phyloP scores from a whole-genome alignment of 192 early-diverging fungal genomes.

The Coemansia sp. region DNA sequence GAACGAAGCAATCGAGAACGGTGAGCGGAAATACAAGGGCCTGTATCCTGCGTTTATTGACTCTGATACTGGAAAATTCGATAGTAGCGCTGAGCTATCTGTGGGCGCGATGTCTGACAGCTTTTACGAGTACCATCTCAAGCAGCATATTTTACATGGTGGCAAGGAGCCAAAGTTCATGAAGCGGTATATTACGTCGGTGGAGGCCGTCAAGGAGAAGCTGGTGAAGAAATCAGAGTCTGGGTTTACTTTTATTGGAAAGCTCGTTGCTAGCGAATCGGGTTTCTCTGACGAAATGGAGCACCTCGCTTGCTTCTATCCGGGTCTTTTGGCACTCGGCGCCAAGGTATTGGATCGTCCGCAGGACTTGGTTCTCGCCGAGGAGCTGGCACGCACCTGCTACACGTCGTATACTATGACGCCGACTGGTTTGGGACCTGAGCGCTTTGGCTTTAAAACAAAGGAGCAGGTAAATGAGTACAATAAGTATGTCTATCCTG shows the following conservation, averaged over 20 bases:
- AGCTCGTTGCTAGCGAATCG: background rate
- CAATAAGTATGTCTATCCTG: background rate
- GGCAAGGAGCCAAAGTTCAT: constrained; percentile 65
- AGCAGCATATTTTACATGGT: constrained; percentile 81
- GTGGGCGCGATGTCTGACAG: constrained; percentile 85
- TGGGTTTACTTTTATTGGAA: constrained; percentile 25
- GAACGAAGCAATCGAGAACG: constrained; percentile 50
- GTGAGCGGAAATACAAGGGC: constrained; percentile 58
- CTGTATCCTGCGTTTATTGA: constrained; percentile 73
- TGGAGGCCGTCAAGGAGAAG: constrained; percentile 63
- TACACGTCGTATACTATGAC: constrained; percentile 78
- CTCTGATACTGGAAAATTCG: constrained; percentile 26
- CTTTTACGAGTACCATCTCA: constrained; percentile 95
- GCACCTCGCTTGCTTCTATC: constrained; percentile 93
- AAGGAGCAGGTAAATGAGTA: background rate
- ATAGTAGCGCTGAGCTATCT: constrained; percentile 55
- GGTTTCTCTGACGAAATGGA: constrained; percentile 75
- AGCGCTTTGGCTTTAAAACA: constrained; percentile 58
- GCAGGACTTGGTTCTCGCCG: constrained; percentile 73
- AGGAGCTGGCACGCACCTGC: constrained; percentile 77
- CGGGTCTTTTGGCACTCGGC: constrained; percentile 79
- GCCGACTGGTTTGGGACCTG: constrained; percentile 78
- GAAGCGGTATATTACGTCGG: constrained; percentile 66
- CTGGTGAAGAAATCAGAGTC: constrained; percentile 22
- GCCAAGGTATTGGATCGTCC: constrained; percentile 57